Evolutionary conservation across 2,329 filamentous ascomycete genomes (phyloP).

Genomic region (Gnomoniopsis smithogilvyi): DNA sequence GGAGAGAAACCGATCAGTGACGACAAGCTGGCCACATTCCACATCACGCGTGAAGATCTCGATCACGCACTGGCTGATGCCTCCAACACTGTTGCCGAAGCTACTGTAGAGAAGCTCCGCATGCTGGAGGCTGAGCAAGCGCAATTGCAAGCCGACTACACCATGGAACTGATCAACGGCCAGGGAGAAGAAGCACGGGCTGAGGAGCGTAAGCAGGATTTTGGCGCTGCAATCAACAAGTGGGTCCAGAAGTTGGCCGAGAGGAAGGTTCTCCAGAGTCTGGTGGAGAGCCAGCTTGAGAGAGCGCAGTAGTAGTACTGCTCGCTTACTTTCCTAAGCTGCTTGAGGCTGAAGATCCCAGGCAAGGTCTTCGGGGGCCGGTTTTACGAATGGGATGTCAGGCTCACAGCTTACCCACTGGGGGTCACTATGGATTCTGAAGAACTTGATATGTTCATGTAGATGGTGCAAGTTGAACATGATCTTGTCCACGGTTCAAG

Average conservation of each 20-base stretch:
- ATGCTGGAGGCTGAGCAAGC: slow-evolving; percentile 39
- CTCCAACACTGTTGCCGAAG: not conserved
- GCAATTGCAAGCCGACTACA: slow-evolving; percentile 41
- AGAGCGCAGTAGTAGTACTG: no score
- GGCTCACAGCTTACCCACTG: no score
- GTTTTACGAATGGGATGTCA: no score
- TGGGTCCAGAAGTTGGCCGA: slow-evolving; percentile 70
- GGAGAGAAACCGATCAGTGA: not conserved
- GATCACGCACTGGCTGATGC: not conserved
- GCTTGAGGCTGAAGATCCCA: no score
- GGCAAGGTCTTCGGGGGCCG: no score
- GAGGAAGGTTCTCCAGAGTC: slow-evolving; percentile 55
- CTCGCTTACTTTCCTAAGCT: no score
- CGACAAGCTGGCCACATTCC: slow-evolving; percentile 5
- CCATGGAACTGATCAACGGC: slow-evolving; percentile 43
- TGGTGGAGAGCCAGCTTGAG: slow-evolving; percentile 18
- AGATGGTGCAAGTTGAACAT: no score
- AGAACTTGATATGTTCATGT: no score
- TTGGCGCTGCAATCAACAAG: slow-evolving; percentile 62
- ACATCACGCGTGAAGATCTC: slow-evolving; percentile 3
- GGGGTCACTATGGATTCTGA: no score
- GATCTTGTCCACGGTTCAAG: no score
- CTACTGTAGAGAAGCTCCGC: slow-evolving; percentile 19
- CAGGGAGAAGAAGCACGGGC: slow-evolving; percentile 51
- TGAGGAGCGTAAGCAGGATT: slow-evolving; percentile 60